phyloP scores from a whole-genome alignment of 2,329 filamentous ascomycete genomes.

The Xylaria sp. region DNA sequence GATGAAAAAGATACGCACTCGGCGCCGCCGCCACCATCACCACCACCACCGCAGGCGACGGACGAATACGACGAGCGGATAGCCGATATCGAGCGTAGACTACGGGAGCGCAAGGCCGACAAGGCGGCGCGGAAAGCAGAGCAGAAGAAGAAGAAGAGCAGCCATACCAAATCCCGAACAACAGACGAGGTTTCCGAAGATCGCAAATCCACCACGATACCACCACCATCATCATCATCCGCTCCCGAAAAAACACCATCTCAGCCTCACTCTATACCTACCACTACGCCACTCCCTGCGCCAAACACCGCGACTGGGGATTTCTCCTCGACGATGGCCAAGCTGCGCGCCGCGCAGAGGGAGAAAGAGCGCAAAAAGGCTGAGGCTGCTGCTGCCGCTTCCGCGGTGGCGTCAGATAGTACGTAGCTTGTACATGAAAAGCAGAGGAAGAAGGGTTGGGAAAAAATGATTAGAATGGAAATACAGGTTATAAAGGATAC shows the following conservation, averaged over 20 bases:
- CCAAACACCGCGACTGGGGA: conserved; percentile 46
- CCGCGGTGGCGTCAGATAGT: conserved; percentile 9
- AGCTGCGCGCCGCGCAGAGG: conserved; percentile 66
- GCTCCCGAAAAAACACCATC: conserved; percentile 13
- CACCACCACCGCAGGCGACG: conserved; percentile 3
- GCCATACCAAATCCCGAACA: conserved; percentile 35
- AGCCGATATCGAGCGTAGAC: conserved; percentile 56
- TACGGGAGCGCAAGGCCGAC: conserved; percentile 53
- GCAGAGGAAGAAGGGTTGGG: not conserved
- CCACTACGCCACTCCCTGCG: conserved; percentile 31
- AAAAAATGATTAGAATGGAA: not conserved
- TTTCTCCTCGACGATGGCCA: conserved; percentile 60
- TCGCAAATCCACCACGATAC: conserved; percentile 6
- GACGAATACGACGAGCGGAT: conserved; percentile 54
- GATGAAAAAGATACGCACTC: conserved; percentile 52
- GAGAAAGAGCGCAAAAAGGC: conserved; percentile 64
- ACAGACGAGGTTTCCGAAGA: not conserved
- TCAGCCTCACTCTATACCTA: conserved; percentile 5
- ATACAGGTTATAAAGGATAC: not conserved
- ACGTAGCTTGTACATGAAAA: not conserved
- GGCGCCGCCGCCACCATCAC: conserved; percentile 35
- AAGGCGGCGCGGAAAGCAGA: conserved; percentile 53
- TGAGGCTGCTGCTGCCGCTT: conserved; percentile 48
- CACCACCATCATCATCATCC: conserved; percentile 27
- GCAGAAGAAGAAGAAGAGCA: conserved; percentile 54